Conservation (phyloP, 805 yeast species). For the Lipomyces orientalis region DNA sequence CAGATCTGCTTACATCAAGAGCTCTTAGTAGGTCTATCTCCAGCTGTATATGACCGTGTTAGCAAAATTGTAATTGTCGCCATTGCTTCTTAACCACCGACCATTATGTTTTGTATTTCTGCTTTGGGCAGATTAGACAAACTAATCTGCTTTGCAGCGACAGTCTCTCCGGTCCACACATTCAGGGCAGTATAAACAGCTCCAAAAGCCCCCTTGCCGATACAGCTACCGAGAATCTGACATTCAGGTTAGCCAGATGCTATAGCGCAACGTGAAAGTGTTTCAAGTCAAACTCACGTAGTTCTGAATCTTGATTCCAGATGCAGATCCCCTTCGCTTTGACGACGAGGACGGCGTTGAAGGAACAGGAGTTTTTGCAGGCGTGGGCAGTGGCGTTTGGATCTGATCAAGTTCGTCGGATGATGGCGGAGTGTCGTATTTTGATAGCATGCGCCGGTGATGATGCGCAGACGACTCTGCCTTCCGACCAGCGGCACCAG, state of each 20-base stretch:
- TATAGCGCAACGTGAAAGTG: background rate
- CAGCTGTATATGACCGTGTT: slow-evolving; percentile 55
- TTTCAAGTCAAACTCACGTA: slow-evolving; percentile 13
- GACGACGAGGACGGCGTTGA: background rate
- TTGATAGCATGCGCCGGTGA: background rate
- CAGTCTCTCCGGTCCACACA: slow-evolving; percentile 64
- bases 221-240: slow-evolving; percentile 56
- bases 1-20: slow-evolving; percentile 47
- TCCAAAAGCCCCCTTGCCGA: slow-evolving; percentile 94
- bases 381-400: background rate
- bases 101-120: slow-evolving; percentile 47
- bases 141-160: slow-evolving; percentile 81
- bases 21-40: slow-evolving; percentile 71
- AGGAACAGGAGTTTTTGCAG: background rate
- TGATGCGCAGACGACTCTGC: background rate
- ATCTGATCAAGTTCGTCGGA: slow-evolving; percentile 6
- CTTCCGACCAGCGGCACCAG: slow-evolving; percentile 11
- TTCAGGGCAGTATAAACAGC: slow-evolving; percentile 80
- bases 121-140: slow-evolving; percentile 50
- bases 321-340: background rate
- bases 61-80: background rate
- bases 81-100: slow-evolving; percentile 41
- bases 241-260: background rate
- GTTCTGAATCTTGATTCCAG: slow-evolving; percentile 12
- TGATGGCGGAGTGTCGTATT: slow-evolving; percentile 13